Percentiles rank a stretch among this genome's conserved stretches.
Evolutionary conservation across 2,329 filamentous ascomycete genomes (phyloP).

Genomic region (Calonectria henricotiae): DNA sequence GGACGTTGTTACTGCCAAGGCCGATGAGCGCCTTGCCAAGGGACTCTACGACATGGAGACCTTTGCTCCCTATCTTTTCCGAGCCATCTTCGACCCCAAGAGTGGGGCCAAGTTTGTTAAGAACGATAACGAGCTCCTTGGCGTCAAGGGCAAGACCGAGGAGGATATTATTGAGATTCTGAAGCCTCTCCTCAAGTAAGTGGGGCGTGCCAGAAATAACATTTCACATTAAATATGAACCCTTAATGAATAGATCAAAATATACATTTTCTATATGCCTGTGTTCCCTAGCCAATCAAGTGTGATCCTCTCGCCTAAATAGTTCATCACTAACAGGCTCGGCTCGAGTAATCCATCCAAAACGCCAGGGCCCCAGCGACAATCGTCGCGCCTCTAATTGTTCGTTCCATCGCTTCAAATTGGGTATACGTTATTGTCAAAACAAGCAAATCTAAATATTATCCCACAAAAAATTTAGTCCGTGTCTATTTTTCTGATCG

Average conservation of each 20-base stretch:
- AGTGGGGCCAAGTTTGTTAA: conserved; percentile 58
- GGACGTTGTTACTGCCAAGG: conserved; percentile 50
- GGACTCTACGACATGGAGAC: conserved; percentile 53
- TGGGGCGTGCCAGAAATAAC: background rate
- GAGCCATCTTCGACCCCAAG: conserved; percentile 54
- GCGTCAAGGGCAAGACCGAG: conserved; percentile 61
- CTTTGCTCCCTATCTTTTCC: conserved; percentile 55
- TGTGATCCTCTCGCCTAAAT: background rate
- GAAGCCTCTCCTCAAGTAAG: conserved; percentile 43
- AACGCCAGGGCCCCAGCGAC: no score
- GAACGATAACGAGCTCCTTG: conserved; percentile 64
- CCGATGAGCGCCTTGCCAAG: conserved; percentile 54
- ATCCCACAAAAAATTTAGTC: no score
- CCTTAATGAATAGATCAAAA: background rate
- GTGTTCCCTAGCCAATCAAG: conserved; percentile 2
- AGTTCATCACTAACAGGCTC: background rate
- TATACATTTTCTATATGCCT: background rate
- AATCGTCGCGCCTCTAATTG: background rate
- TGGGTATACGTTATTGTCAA: conserved; percentile 6
- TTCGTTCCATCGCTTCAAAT: background rate
- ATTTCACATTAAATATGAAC: background rate
- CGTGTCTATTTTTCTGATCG: conserved; percentile 2
- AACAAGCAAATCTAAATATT: background rate
- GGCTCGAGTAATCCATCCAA: background rate
- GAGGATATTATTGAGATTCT: conserved; percentile 59